Evolutionary conservation across 257 asterid species (phyloP).

Genomic region (Primulina eburnea): DNA sequence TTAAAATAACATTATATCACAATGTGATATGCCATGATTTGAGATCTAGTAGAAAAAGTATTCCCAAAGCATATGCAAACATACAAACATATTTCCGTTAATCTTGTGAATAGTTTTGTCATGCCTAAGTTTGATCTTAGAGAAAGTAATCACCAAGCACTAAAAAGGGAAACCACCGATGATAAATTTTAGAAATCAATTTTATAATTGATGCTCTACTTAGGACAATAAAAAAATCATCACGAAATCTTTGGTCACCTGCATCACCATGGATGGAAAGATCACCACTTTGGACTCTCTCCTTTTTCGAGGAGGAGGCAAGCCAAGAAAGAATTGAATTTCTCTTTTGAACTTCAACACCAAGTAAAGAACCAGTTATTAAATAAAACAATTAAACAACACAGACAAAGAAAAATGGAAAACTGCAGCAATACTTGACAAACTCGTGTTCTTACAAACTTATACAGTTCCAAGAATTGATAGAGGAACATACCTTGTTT

Average conservation of each 20-base stretch:
- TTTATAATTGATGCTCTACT: slow-evolving; percentile 2
- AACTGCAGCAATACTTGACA: background rate
- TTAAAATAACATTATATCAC: too few species aligned
- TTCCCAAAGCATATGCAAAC: too few species aligned
- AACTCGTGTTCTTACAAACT: background rate
- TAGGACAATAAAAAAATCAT: background rate
- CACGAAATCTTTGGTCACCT: slow-evolving; percentile 29
- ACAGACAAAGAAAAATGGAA: background rate
- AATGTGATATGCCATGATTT: background rate
- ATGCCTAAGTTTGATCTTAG: too few species aligned
- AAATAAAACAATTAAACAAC: slow-evolving; percentile 11
- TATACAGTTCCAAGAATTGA: background rate
- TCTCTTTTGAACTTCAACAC: slow-evolving; percentile 52
- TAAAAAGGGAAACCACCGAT: background rate
- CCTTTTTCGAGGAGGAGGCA: slow-evolving; percentile 45
- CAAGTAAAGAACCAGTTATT: slow-evolving; percentile 20
- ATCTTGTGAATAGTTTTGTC: too few species aligned
- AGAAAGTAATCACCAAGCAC: too few species aligned
- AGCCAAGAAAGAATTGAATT: slow-evolving; percentile 84
- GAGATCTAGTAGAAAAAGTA: background rate
- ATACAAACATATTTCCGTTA: too few species aligned
- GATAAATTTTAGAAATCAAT: background rate
- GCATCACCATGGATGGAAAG: slow-evolving; percentile 33
- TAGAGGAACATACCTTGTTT: slow-evolving; percentile 51
- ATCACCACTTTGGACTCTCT: slow-evolving; percentile 26